Percentiles rank a stretch among this genome's conserved stretches.
These are phyloP conservation scores for Arabidopsis suecica DNA, from an alignment of 345 rosid species.

Conservation along the genomic window DNA sequence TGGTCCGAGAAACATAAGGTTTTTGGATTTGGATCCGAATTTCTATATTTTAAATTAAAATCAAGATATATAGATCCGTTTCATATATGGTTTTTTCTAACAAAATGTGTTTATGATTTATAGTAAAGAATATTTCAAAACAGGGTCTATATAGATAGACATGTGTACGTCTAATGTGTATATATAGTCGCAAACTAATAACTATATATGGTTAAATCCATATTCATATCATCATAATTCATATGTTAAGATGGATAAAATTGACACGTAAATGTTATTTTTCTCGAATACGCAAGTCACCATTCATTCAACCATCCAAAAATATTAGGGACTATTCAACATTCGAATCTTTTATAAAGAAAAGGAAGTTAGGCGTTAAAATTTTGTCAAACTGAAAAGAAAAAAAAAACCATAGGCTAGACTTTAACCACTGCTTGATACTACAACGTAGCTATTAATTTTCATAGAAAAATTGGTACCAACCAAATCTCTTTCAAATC, in stretches of 20 bases:
- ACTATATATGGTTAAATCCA: not conserved
- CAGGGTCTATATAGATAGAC: not conserved
- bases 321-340: not conserved
- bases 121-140: too few relatives aligned
- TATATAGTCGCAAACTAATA: not conserved
- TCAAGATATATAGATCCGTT: too few relatives aligned
- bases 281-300: not conserved
- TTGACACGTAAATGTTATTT: not conserved
- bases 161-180: not conserved
- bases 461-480: slow-evolving; percentile 15
- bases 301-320: slow-evolving; percentile 2
- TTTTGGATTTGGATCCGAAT: too few relatives aligned
- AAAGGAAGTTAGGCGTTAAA: slow-evolving; percentile 27
- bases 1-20: too few relatives aligned
- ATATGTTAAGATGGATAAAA: slow-evolving; percentile 1
- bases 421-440: slow-evolving; percentile 32
- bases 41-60: too few relatives aligned
- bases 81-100: too few relatives aligned
- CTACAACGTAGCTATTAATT: slow-evolving; percentile 27
- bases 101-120: too few relatives aligned
- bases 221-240: not conserved
- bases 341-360: slow-evolving; percentile 12
- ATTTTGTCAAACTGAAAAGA: slow-evolving; percentile 12
- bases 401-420: not conserved
- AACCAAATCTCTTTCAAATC: slow-evolving; percentile 42